Base-by-base conservation (phyloP, 176 grass and related monocot genomes). In the Stipa capillata region DNA sequence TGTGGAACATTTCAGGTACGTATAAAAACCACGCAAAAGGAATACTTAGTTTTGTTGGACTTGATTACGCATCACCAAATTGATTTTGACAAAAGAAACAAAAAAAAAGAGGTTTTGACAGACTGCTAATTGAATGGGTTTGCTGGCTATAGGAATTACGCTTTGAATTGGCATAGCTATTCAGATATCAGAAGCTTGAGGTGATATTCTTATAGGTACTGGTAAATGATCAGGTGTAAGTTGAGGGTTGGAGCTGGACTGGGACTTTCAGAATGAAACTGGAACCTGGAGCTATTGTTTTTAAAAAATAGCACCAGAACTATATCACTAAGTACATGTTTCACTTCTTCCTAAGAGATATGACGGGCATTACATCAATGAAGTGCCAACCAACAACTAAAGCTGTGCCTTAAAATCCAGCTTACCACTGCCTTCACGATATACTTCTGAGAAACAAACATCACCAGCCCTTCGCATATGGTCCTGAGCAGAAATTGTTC, bases 401-500 rank as follows among this genome's bases (percentile, higher is more conserved):
- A 43, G 8, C 8, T 56, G 35, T n/a, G 74, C 18, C n/a, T 56
- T 23, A 78, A 59, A 80, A 67, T 69, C 21, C 28, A 56, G 77
- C 87, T 92, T 79, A 98, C 95, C 96, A 55, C 92, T 58, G 18
- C 88, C 88, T 71, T 99, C 92, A 31, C 90, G 92, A 17, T 87
- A 95, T 11, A 99, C 96, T 85, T 99, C 96, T 78, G 96, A 85
- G 79, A 95, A 99, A 83, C 92, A 94, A 74, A 99, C 96, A 83
- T 95, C 96, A 80, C 96, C 96, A 86, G 96, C 96, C 75, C 89
- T 89, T 11, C 96, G 85, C 96, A 99, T 99, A 79, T 99, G 96
- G 25, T 99, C 96, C 96, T 99, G 83, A 34, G 11, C 12, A 80
- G 15, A 40, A 55, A 53, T 67, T 54, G 66, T 52, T 36, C 18